phyloP scores from a whole-genome alignment of 1,139 yeast genomes.

The Protomyces arabidopsidicola region DNA sequence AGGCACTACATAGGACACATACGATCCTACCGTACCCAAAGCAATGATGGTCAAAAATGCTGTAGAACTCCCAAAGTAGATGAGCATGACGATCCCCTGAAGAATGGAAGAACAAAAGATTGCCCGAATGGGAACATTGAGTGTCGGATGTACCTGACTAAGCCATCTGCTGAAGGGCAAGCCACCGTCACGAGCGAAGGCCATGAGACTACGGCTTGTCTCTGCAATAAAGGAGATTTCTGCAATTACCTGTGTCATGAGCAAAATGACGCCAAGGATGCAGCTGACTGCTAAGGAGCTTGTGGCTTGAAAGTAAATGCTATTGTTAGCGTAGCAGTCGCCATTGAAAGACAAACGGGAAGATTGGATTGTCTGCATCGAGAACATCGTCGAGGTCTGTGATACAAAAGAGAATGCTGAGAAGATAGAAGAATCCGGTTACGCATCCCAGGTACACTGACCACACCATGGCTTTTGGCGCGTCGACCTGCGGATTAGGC shows the following conservation, averaged over 20 bases:
- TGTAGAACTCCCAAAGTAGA: constrained; percentile 61
- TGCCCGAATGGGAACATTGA: constrained; percentile 66
- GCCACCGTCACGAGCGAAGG: constrained; percentile 82
- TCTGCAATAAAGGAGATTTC: constrained; percentile 72
- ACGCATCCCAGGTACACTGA: constrained; percentile 61
- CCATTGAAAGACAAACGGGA: constrained; percentile 42
- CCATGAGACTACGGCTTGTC: constrained; percentile 74
- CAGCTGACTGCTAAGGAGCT: constrained; percentile 53
- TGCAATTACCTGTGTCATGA: constrained; percentile 71
- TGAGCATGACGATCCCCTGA: constrained; percentile 56
- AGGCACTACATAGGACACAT: constrained; percentile 75
- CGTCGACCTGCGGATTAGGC: constrained; percentile 51
- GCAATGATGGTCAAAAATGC: constrained; percentile 85
- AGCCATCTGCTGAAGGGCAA: constrained; percentile 61
- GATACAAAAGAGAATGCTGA: constrained; percentile 65
- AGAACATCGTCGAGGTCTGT: constrained; percentile 68
- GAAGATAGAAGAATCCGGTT: constrained; percentile 65
- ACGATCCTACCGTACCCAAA: constrained; percentile 72
- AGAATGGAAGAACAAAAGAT: constrained; percentile 63
- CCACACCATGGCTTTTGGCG: constrained; percentile 70
- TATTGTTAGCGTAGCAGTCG: neutral
- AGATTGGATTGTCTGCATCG: constrained; percentile 51
- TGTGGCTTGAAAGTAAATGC: constrained; percentile 63
- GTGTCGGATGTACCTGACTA: constrained; percentile 60
- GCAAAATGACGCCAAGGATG: constrained; percentile 58